phyloP scores from a whole-genome alignment of 108 stramenopile genomes.

The Parietichytrium sp. region DNA sequence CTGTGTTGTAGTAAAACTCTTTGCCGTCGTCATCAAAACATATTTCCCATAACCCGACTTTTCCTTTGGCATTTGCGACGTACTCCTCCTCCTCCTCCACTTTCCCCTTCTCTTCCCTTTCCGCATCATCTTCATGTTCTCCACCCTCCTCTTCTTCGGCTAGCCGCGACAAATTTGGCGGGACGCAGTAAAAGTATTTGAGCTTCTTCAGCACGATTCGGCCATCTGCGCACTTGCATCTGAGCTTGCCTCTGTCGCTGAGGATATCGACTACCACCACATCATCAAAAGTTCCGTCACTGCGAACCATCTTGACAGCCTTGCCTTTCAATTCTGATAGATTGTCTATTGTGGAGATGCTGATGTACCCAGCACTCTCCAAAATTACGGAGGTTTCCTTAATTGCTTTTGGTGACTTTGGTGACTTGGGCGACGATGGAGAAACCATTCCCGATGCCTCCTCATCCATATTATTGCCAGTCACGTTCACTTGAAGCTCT shows the following conservation, averaged over 20 bases:
- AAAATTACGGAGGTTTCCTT: no score
- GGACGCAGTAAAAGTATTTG: constrained; percentile 1
- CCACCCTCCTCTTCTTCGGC: neutral
- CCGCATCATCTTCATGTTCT: no score
- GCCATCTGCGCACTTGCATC: constrained; percentile 17
- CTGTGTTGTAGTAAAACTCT: neutral
- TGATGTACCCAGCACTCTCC: no score
- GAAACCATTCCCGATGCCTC: no score
- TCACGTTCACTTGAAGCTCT: no score
- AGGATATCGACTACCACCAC: neutral
- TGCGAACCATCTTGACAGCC: constrained; percentile 19
- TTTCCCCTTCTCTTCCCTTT: no score
- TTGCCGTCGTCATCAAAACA: constrained; percentile 13
- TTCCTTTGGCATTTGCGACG: neutral
- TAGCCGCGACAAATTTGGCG: neutral
- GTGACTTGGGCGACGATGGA: no score
- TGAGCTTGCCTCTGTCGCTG: neutral
- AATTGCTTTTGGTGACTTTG: no score
- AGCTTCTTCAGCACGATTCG: constrained; percentile 14
- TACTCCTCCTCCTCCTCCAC: no score
- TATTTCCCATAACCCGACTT: constrained; percentile 3
- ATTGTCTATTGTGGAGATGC: no score
- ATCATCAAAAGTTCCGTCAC: neutral
- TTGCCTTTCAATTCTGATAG: no score
- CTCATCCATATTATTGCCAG: no score